Base-by-base conservation (phyloP, 169 alveolate genomes). In the Plasmodium relictum region DNA sequence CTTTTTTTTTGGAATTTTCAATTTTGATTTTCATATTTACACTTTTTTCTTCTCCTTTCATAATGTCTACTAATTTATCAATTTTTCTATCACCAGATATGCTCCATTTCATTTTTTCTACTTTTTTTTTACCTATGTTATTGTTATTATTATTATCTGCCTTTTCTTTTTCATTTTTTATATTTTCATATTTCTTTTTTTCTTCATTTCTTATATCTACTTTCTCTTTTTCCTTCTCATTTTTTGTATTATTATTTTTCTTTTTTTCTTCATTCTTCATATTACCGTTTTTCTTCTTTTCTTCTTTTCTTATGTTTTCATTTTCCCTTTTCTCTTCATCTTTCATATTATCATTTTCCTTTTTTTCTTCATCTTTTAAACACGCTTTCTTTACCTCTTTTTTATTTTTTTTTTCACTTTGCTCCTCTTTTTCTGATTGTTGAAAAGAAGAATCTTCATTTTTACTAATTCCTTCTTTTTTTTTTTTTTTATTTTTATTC, bases 11-110 rank as follows among this genome's bases (percentile, higher is more conserved):
- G 0, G 89, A 20, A 42, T 78, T 78, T 31, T 78, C 89, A 6
- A 78, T 63, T 78, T 78, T 78, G 12, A 78, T 78, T 42, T 65
- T 24, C 89, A 78, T 78, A 26, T 78, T 78, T 63, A 78, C 22
- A 9, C 56, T 78, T 56, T 63, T 62, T 56, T 78, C 70, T 78
- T 78, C 89, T 8, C 78, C 89, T 50, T 78, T 78, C 89, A 78
- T 78, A 24, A 78, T 78, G 20, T 78, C 89, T 16, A 80, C 83
- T 31, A 68, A 61, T 56, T 65, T 80, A 18, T 80, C 90, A 18
- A 68, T 80, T 80, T 80, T 80, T 39, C 85, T 80, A 12, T 80
- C 83, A 26, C 61, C 83, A 12, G 83, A 62, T 68, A 56, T 80
- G n/a, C 73, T 66, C 83, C 80, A 80, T 31, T 80, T 80, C 85